Evolutionary conservation across 139 green algal genomes (phyloP), one percentile per base, ranked within the genome.

Genomic region (Tetratostichococcus sp.): DNA sequence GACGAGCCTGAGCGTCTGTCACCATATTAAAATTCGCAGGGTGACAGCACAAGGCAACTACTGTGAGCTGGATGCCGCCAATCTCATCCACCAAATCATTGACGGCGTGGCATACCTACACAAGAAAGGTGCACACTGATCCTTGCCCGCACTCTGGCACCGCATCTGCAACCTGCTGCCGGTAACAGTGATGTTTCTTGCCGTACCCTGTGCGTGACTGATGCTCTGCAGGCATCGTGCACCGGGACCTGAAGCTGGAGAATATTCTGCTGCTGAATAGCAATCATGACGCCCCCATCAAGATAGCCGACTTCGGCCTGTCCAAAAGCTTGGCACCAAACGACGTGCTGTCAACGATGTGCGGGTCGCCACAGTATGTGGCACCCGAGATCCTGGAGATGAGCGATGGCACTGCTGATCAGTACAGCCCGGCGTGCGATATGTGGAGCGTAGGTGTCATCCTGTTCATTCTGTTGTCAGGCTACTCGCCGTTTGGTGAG

Each of bases 231-330:
- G 90, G 89, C 57, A 92, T 96, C 35, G 87, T 92, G 16, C 89
- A 94, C 78, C 80, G 91, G 22, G 91, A 96, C 80, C 71, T 96
- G 19, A 96, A 96, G 83, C 83, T 94, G 59, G 91, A 96, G 69
- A 96, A 96, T 79, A 89, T 96, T 74, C 79, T 96, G n/a, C 86
- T 96, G 83, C 59, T 85, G n/a, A 82, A 90, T 72, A 79, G 90
- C 30, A 71, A 71, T 0, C 80, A 91, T 43, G 83, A 91, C 35
- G 84, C 81, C 1, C 78, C 83, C 4, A 86, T 96, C 59, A 96
- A 93, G 76, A 94, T 94, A 70, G 89, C 88, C 0, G 91, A 96
- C 79, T 96, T 96, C 79, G 91, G 91, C 23, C 79, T 95, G 11
- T 88, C 83, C 76, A 93, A 93, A 79, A 91, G 92, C 80, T 93